Conservation (phyloP, 176 grass and related monocot species). For the Eleusine coracana region DNA sequence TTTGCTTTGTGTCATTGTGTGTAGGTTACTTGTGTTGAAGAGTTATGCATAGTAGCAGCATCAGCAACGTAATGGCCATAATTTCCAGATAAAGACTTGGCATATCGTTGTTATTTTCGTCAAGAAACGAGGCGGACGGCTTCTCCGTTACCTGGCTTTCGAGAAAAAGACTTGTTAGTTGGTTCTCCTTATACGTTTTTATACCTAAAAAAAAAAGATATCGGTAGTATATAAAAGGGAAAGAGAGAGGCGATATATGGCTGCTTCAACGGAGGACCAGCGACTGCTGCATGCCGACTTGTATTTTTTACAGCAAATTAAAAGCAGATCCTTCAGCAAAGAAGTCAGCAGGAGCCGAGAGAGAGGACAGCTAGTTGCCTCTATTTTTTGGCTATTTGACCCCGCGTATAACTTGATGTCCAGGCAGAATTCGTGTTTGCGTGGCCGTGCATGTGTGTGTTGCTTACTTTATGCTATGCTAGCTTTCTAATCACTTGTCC, state of each 20-base stretch:
- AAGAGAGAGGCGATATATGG: not conserved
- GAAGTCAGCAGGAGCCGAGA: not conserved
- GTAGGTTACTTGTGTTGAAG: not conserved
- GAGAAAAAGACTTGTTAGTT: too few relatives aligned
- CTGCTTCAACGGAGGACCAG: not conserved
- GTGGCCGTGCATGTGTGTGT: slow-evolving; percentile 23
- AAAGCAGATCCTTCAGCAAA: slow-evolving; percentile 21
- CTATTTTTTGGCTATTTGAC: not conserved
- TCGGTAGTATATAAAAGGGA: too few relatives aligned
- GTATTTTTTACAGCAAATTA: not conserved
- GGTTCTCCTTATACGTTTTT: not conserved
- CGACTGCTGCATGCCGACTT: not conserved
- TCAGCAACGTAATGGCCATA: slow-evolving; percentile 25
- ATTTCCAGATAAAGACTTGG: slow-evolving; percentile 40
- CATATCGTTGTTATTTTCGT: slow-evolving; percentile 27
- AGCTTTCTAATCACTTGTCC: slow-evolving; percentile 39
- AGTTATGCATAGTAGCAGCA: slow-evolving; percentile 8
- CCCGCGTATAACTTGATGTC: not conserved
- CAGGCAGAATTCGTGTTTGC: slow-evolving; percentile 19
- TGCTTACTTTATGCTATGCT: slow-evolving; percentile 14
- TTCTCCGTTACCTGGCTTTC: not conserved
- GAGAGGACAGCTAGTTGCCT: not conserved
- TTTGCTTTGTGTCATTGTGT: not conserved
- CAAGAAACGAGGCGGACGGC: not conserved
- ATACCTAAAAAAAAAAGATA: not conserved